Base-by-base conservation (phyloP, 192 early-diverging fungal species). In the Funneliformis geosporum region DNA sequence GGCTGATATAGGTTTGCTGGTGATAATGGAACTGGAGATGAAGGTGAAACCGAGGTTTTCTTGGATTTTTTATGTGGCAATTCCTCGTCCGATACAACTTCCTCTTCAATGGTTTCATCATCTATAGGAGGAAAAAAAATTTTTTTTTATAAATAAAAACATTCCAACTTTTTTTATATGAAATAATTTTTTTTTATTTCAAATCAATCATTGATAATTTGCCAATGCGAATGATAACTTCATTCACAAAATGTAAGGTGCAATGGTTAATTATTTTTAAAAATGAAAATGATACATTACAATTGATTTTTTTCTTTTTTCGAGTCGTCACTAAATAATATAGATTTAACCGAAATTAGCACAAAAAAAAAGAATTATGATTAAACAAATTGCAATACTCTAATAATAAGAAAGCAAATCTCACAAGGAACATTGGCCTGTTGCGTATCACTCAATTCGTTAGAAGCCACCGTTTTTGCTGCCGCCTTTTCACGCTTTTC, bases 291-390 rank as follows among this genome's bases (percentile, higher is more conserved):
- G 59, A n/a, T 76, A 68, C 76, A 62, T 60, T 27, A 50, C 65
- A 47, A 67, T 78, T 78, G 27, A 68, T 47, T 62, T 42, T 65
- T 23, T 55, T 78, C 43, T 78, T 78, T 68, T 78, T 78, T 46
- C 76, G 76, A 12, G 33, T n/a, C 16, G 0, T 65, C 10, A 44
- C 76, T 50, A 42, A 65, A 12, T 4, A 38, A 28, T 38, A 14
- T 40, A 14, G 46, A 61, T 28, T 28, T 10, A 10, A 28, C 6
- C 10, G n/a, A 64, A n/a, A 8, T 16, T 5, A 76, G 16, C 10
- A 28, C 25, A 33, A 33, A 25, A 14, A 64, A 33, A 33, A 33
- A 33, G 33, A n/a, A n/a, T n/a, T 33, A 33, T 33, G 2, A 33
- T 33, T 12, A 66, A 76, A 40, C 21, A 25, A 44, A 40, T 40